phyloP scores from a whole-genome alignment of 257 asterid genomes.

The Solanum medicagineum region DNA sequence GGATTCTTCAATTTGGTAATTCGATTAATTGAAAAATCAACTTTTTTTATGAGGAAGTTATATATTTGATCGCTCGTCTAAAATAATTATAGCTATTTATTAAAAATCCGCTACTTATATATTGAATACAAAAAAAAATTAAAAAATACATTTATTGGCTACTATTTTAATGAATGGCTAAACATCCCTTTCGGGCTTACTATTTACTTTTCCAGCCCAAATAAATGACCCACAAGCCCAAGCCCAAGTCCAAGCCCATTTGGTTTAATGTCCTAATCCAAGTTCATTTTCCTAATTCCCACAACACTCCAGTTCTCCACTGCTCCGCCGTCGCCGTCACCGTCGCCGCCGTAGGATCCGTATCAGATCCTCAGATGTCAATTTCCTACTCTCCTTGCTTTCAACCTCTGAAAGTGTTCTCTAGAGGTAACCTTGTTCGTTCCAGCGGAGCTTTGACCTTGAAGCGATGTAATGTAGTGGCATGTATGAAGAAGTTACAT shows the following conservation, averaged over 20 bases:
- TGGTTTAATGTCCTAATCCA: neutral
- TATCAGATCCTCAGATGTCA: slow-evolving; percentile 21
- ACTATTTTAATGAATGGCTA: neutral
- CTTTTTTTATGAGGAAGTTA: no score
- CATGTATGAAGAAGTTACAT: slow-evolving; percentile 22
- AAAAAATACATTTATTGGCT: neutral
- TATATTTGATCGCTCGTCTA: no score
- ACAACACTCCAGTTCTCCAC: neutral
- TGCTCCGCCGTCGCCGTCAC: neutral
- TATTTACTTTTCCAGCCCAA: neutral
- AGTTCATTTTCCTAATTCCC: neutral
- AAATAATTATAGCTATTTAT: no score
- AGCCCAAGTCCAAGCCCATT: neutral
- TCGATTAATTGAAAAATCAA: no score
- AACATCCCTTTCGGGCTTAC: no score
- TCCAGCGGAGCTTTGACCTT: neutral
- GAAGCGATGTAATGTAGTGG: slow-evolving; percentile 11
- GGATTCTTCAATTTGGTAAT: no score
- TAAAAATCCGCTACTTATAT: no score
- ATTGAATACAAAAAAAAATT: no score
- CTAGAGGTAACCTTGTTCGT: slow-evolving; percentile 7
- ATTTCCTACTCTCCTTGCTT: slow-evolving; percentile 26
- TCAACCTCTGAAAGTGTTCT: slow-evolving; percentile 16
- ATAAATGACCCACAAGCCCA: neutral
- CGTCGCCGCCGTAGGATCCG: neutral